Evolutionary conservation across 1,284 basidiomycete genomes (phyloP).

Genomic region (Pterulicium gracile): DNA sequence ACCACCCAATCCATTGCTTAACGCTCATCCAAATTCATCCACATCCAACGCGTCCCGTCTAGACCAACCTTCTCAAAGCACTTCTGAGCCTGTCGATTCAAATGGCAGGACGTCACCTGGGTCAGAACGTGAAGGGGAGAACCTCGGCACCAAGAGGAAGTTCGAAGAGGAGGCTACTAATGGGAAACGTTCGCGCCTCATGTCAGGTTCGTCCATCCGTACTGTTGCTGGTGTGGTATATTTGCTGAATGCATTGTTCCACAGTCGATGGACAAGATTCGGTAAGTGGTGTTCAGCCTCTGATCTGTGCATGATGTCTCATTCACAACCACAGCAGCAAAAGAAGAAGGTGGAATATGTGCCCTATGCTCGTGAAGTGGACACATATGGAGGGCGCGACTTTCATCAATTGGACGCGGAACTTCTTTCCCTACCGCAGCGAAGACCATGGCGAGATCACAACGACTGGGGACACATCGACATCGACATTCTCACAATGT

Average conservation of each 20-base stretch:
- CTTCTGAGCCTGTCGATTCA: no score
- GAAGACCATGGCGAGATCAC: constrained; percentile 53
- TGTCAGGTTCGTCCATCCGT: constrained; percentile 40
- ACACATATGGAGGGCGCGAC: constrained; percentile 83
- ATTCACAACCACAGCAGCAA: constrained; percentile 33
- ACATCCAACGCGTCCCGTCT: no score
- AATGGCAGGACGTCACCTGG: no score
- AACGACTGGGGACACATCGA: constrained; percentile 83
- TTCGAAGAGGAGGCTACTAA: constrained; percentile 54
- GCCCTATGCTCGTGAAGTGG: constrained; percentile 68
- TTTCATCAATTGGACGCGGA: constrained; percentile 62
- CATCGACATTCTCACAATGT: constrained; percentile 83
- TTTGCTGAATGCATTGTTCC: no score
- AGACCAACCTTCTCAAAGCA: no score
- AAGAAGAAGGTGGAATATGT: constrained; percentile 88
- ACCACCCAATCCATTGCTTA: no score
- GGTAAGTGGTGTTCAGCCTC: no score
- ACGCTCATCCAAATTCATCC: no score
- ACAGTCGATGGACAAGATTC: no score
- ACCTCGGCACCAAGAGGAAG: constrained; percentile 57
- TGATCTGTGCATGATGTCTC: constrained; percentile 16
- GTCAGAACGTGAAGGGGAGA: no score
- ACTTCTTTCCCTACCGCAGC: constrained; percentile 35
- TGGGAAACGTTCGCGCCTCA: constrained; percentile 56
- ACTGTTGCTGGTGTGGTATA: no score